Evolutionary conservation across 768 basidiomycete species (phyloP), one percentile per base, ranked within the genome.

Genomic region (Piloderma croceum): DNA sequence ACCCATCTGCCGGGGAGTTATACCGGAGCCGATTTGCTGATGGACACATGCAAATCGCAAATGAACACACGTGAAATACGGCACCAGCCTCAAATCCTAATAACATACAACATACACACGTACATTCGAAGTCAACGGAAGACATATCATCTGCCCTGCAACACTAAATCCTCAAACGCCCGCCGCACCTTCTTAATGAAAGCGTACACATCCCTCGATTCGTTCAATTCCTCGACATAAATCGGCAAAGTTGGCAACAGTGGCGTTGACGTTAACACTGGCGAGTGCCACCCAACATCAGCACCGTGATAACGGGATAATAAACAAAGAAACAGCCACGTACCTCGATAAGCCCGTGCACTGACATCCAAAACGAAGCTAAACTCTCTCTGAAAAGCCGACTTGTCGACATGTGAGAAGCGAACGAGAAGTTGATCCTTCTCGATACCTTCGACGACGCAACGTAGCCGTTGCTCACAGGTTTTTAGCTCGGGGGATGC

Each of bases 221-320:
- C 73, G 52, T 89, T 90, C 31, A 93, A 73, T 22, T 74, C 71
- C 34, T 76, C 78, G 20, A 92, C 64, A 6, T 92, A 64, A 13
- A 83, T 71, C 0, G 81, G 74, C 33, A 93, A 65, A 1, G 71
- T 64, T 0, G 83, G 76, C 4, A 92, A 65, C 7, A 72, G 69
- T 0, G 90, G 90, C 6, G 80, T 82, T 5, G 80, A 79, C 18
- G 84, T 88, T n/a, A 87, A 73, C 1, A 92, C 91, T 93, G 51
- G 19, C 22, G 24, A 24, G 37, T 15, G 15, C 27, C 20, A 10
- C 24, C 19, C 34, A 38, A n/a, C 45, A 32, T 45, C 12, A 41
- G 24, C 10, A 6, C 18, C 13, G 17, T 7, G 32, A 13, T 43
- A 37, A 39, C 18, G 12, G 6, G 6, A 20, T n/a, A 2, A 15